Evolutionary conservation across 352 stramenopile genomes (phyloP).

Genomic region (Pythium rishiriense): DNA sequence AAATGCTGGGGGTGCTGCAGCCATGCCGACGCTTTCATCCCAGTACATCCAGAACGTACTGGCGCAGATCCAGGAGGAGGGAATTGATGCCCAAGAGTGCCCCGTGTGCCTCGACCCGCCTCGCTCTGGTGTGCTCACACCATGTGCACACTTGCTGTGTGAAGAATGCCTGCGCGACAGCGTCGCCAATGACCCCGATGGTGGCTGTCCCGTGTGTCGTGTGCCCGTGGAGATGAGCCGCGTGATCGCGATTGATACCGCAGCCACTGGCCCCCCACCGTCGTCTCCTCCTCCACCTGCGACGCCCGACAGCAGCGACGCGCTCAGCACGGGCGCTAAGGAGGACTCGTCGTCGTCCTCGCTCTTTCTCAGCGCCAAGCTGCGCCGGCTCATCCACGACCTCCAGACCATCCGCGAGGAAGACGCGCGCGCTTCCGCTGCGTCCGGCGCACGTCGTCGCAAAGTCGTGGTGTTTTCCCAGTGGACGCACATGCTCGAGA

Average conservation of each 20-base stretch:
- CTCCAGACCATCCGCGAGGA: slow-evolving; percentile 57
- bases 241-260: slow-evolving; percentile 44
- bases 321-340: neutral
- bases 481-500: slow-evolving; percentile 89
- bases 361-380: slow-evolving; percentile 68
- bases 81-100: slow-evolving; percentile 79
- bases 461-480: slow-evolving; percentile 92
- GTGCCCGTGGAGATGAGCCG: slow-evolving; percentile 58
- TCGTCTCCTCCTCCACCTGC: neutral
- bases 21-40: slow-evolving; percentile 2
- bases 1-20: no score
- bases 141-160: slow-evolving; percentile 87
- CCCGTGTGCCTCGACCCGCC: slow-evolving; percentile 84
- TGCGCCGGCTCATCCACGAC: slow-evolving; percentile 66
- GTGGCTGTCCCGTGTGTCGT: slow-evolving; percentile 78
- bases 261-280: neutral
- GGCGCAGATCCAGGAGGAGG: slow-evolving; percentile 75
- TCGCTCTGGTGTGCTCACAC: slow-evolving; percentile 68
- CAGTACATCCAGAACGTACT: slow-evolving; percentile 73
- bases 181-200: slow-evolving; percentile 55
- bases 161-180: slow-evolving; percentile 68
- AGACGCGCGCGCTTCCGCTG: slow-evolving; percentile 29
- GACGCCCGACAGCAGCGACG: neutral
- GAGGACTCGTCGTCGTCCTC: slow-evolving; percentile 7
- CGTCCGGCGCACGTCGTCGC: slow-evolving; percentile 39